phyloP scores from a whole-genome alignment of 2,329 filamentous ascomycete species.

The Diplodia corticola region DNA sequence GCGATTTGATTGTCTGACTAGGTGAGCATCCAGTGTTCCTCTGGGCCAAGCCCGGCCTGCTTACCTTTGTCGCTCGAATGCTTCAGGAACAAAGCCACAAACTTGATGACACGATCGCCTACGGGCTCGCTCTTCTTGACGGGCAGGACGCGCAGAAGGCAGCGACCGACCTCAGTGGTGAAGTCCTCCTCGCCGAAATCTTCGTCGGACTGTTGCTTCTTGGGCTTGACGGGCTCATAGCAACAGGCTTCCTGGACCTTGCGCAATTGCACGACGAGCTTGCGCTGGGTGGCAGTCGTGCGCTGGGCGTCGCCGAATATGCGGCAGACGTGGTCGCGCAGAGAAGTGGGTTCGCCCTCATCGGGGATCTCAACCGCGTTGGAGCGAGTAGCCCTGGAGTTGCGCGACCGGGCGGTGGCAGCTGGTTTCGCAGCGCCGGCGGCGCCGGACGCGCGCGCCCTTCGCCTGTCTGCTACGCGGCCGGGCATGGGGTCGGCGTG shows the following conservation, averaged over 20 bases:
- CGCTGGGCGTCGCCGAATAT: slow-evolving; percentile 68
- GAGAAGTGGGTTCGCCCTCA: slow-evolving; percentile 67
- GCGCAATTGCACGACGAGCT: slow-evolving; percentile 80
- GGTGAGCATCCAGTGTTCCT: background rate
- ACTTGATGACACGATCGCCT: slow-evolving; percentile 81
- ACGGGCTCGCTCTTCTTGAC: slow-evolving; percentile 90
- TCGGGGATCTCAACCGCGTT: slow-evolving; percentile 58
- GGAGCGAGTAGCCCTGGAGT: slow-evolving; percentile 45
- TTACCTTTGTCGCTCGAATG: slow-evolving; percentile 63
- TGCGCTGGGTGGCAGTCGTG: slow-evolving; percentile 85
- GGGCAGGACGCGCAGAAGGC: slow-evolving; percentile 75
- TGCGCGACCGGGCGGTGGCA: slow-evolving; percentile 40
- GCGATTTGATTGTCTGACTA: slow-evolving; percentile 35
- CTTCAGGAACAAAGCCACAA: slow-evolving; percentile 82
- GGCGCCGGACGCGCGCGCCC: slow-evolving; percentile 39
- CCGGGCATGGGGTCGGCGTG: slow-evolving; percentile 46
- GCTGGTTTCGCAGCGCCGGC: slow-evolving; percentile 46
- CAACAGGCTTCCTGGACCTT: slow-evolving; percentile 87
- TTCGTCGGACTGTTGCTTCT: slow-evolving; percentile 56
- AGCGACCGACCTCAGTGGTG: slow-evolving; percentile 81
- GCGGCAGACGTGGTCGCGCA: slow-evolving; percentile 71
- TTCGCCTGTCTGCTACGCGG: slow-evolving; percentile 43
- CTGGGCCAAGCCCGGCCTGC: background rate
- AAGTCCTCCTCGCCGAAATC: slow-evolving; percentile 85
- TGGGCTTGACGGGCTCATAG: slow-evolving; percentile 54